Evolutionary conservation across 106 monocot genomes (phyloP).

Genomic region (Narthecium ossifragum): DNA sequence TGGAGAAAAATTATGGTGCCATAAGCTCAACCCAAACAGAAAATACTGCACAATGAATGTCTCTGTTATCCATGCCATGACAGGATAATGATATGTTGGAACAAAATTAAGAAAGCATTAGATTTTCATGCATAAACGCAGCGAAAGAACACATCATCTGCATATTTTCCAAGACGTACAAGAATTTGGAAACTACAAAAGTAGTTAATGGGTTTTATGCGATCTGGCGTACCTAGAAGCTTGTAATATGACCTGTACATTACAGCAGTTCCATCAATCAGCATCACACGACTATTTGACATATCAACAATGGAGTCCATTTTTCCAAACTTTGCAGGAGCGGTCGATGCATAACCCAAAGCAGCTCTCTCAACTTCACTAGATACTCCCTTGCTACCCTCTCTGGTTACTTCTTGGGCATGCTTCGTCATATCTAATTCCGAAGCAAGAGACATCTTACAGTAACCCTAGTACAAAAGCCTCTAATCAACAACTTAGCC

Average conservation of each 20-base stretch:
- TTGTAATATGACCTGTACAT: conserved; percentile 84
- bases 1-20: too few species aligned
- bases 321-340: conserved; percentile 14
- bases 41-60: too few species aligned
- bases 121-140: too few species aligned
- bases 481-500: neutral
- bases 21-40: too few species aligned
- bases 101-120: too few species aligned
- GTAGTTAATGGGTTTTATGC: too few species aligned
- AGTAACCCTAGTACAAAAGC: conserved; percentile 17
- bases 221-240: conserved; percentile 51
- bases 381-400: neutral
- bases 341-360: neutral
- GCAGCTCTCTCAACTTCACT: conserved; percentile 5
- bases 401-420: neutral
- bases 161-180: too few species aligned
- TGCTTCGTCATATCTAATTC: conserved; percentile 1
- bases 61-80: too few species aligned
- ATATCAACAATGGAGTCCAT: conserved; percentile 8
- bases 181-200: too few species aligned
- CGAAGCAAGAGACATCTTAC: conserved; percentile 8
- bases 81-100: too few species aligned
- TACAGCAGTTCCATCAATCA: conserved; percentile 65
- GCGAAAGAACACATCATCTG: too few species aligned
- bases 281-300: conserved; percentile 50